Conservation (phyloP, 148 eudicot genomes). For the Nepenthes mirabilis region DNA sequence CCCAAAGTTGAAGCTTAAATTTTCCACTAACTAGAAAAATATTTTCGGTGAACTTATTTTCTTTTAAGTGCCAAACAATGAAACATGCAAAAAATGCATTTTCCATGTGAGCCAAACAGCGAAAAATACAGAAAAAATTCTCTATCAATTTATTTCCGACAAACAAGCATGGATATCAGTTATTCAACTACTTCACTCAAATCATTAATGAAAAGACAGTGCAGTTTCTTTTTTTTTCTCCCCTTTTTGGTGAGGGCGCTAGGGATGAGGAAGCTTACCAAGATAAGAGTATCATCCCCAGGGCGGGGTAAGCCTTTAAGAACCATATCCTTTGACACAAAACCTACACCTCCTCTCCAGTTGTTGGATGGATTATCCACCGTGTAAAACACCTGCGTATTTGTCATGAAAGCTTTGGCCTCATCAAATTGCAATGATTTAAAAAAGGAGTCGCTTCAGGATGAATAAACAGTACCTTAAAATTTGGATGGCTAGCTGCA, state of each 20-base stretch:
- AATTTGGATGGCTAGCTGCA: slow-evolving; percentile 76
- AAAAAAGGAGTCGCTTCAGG: neutral
- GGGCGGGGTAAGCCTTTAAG: slow-evolving; percentile 90
- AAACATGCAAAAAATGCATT: too few species aligned
- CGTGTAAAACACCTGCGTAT: slow-evolving; percentile 67
- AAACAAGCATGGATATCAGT: too few species aligned
- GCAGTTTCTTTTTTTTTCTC: neutral
- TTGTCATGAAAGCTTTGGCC: slow-evolving; percentile 7
- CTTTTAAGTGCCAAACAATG: too few species aligned
- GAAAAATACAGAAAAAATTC: too few species aligned
- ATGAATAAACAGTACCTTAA: slow-evolving; percentile 43
- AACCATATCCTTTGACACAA: slow-evolving; percentile 76
- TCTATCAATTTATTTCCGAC: too few species aligned
- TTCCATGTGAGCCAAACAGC: too few species aligned
- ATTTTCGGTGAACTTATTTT: too few species aligned
- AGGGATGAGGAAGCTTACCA: slow-evolving; percentile 30
- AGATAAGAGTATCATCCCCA: slow-evolving; percentile 66
- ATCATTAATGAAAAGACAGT: neutral
- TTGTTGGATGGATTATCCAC: slow-evolving; percentile 75
- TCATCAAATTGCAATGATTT: neutral
- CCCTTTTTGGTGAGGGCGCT: neutral
- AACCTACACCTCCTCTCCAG: slow-evolving; percentile 91
- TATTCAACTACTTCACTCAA: too few species aligned
- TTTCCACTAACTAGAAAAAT: too few species aligned
- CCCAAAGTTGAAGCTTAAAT: too few species aligned